Conservation (phyloP, 1,284 basidiomycete genomes). For the Ustilago nuda region DNA sequence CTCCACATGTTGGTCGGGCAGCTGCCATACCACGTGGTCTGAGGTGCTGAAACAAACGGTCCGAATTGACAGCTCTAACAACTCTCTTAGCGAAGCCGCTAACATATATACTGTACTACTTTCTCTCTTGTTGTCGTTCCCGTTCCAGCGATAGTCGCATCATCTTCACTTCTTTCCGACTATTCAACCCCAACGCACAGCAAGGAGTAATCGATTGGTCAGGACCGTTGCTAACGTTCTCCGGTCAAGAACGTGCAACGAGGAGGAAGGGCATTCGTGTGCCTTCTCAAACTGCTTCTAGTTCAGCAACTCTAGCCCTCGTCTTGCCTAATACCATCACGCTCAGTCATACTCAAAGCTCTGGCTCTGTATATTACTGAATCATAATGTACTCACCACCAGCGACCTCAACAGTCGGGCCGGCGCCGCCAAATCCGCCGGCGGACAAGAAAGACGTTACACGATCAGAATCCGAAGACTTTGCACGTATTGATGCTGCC, state of each 20-base stretch:
- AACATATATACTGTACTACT: neutral
- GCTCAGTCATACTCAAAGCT: neutral
- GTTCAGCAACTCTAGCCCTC: too few relatives aligned
- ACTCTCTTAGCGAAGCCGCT: neutral
- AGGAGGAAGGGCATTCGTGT: neutral
- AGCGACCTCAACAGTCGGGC: neutral
- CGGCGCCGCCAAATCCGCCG: neutral
- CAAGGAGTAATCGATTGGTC: neutral
- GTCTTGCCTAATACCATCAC: too few relatives aligned
- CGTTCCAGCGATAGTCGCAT: neutral
- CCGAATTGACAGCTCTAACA: constrained; percentile 1
- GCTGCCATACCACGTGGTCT: constrained; percentile 11
- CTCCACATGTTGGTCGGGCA: neutral
- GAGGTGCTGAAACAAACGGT: neutral
- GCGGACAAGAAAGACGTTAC: neutral
- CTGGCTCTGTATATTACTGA: neutral
- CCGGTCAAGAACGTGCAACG: neutral
- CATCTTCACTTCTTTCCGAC: neutral
- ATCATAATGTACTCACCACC: neutral
- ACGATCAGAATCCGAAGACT: constrained; percentile 17
- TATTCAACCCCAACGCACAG: neutral
- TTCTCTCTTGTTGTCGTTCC: neutral
- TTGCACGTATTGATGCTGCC: constrained; percentile 34
- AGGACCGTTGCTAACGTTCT: neutral
- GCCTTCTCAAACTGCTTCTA: too few relatives aligned